These are phyloP conservation scores for Russula sp. DNA, from an alignment of 768 basidiomycete species.

Conservation along the genomic window DNA sequence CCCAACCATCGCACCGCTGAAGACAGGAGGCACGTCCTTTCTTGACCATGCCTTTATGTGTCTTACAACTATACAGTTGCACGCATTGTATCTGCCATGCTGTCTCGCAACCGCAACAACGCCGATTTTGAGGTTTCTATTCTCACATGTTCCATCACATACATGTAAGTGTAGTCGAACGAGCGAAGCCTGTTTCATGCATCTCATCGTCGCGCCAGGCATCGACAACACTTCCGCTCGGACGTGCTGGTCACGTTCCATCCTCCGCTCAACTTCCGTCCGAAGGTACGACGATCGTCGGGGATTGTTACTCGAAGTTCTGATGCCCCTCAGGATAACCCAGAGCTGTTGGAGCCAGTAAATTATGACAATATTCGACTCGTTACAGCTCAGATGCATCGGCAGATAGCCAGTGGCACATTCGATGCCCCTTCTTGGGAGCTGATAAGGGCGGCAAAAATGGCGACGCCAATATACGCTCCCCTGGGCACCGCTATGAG, in stretches of 20 bases:
- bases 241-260: constrained; percentile 84
- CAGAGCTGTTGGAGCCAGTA: constrained; percentile 63
- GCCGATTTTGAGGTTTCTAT: constrained; percentile 67
- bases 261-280: constrained; percentile 58
- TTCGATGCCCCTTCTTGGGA: constrained; percentile 84
- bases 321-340: constrained; percentile 43
- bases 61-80: constrained; percentile 43
- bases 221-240: constrained; percentile 80
- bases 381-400: constrained; percentile 55
- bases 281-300: constrained; percentile 35
- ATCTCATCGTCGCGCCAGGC: constrained; percentile 37
- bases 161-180: constrained; percentile 45
- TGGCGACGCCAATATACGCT: constrained; percentile 74
- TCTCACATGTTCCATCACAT: constrained; percentile 74
- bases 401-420: constrained; percentile 67
- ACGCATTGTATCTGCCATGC: constrained; percentile 69
- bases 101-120: constrained; percentile 60
- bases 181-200: constrained; percentile 9
- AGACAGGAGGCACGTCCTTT: constrained; percentile 62
- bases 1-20: constrained; percentile 79
- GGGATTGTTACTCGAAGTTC: background rate
- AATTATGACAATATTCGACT: constrained; percentile 52
- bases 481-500: constrained; percentile 84
- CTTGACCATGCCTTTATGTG: background rate
- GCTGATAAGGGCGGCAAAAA: constrained; percentile 63